Conservation (phyloP, 2,329 filamentous ascomycete species). For the Grosmannia huntii region DNA sequence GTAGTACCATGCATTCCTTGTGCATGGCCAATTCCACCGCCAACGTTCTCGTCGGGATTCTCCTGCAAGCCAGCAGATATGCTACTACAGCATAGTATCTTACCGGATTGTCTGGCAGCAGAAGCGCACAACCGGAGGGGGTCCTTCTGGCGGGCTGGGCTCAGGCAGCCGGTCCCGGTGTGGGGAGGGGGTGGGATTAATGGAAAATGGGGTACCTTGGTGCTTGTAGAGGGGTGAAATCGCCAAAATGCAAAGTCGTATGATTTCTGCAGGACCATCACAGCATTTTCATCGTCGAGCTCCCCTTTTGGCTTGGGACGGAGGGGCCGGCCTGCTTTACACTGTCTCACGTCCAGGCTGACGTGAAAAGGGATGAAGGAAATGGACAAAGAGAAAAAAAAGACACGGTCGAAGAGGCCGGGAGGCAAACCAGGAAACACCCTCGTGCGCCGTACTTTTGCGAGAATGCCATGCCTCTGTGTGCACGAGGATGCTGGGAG, state of each 20-base stretch:
- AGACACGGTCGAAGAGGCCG: not conserved
- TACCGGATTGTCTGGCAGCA: too few relatives aligned
- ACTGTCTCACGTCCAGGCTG: not conserved
- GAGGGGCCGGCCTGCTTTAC: not conserved
- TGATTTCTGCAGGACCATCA: slow-evolving; percentile 11
- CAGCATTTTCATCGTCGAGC: not conserved
- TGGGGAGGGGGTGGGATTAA: not conserved
- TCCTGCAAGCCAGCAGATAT: too few relatives aligned
- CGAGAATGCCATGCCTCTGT: not conserved
- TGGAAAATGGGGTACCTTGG: not conserved
- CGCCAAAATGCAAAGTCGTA: slow-evolving; percentile 8
- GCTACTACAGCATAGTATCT: too few relatives aligned
- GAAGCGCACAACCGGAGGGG: not conserved
- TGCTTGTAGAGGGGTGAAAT: not conserved
- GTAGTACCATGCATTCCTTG: too few relatives aligned
- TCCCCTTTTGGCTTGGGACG: not conserved
- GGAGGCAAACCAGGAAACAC: not conserved
- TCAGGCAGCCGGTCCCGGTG: not conserved
- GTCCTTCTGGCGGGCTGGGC: not conserved
- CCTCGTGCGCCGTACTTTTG: too few relatives aligned
- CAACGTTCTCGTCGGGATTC: too few relatives aligned
- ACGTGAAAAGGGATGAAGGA: not conserved
- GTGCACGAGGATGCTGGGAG: not conserved
- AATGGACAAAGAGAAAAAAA: not conserved
- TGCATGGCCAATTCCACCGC: too few relatives aligned